Base-by-base conservation (phyloP, 139 green algal genomes). In the Yamagishiella unicocca region DNA sequence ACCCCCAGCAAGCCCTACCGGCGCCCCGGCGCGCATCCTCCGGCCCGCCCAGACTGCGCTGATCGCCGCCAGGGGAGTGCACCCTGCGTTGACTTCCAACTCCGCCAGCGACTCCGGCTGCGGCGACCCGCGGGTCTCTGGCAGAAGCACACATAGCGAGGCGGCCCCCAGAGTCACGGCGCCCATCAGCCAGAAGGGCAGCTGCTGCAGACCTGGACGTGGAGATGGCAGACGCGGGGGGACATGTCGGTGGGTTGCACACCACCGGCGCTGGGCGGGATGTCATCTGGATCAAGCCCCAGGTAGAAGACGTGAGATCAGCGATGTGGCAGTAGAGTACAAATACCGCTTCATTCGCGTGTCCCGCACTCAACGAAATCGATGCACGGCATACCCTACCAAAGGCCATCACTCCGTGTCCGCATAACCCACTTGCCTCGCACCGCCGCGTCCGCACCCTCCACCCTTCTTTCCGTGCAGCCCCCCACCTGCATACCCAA, bases 151-250 rank as follows among this genome's bases (percentile, higher is more conserved):
- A 17, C 50, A 64, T 35, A 53, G 50, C 29, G 14, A 8, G 35
- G 53, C 75, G 53, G 53, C 75, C 8, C 33, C 53, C 21, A 83
- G 53, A 21, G 75, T 83, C n/a, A 83, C 22, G 4, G 21, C 35
- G 35, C 75, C 75, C 75, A 83, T 83, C 9, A 83, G 53, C 75
- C 21, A 37, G 24, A 83, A 83, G 75, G 75, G 75, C 53, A 70
- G 50, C 75, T 70, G 53, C 14, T 17, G 4, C 0, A 38, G 2
- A 35, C 75, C 75, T 83, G 53, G 50, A 58, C 14, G 50, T 12
- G 50, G 17, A 58, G 50, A 17, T 12, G 50, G 17, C 12, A 17
- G 50, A 25, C 14, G 12, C 14, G 50, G 50, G 12, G 50, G 14
- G 50, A 58, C 17, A 58, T 25, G 50, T n/a, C n/a, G n/a, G n/a